Percentiles rank a stretch among this genome's conserved stretches.
phyloP scores from a whole-genome alignment of 345 rosid species.

The Ceriops tagal region DNA sequence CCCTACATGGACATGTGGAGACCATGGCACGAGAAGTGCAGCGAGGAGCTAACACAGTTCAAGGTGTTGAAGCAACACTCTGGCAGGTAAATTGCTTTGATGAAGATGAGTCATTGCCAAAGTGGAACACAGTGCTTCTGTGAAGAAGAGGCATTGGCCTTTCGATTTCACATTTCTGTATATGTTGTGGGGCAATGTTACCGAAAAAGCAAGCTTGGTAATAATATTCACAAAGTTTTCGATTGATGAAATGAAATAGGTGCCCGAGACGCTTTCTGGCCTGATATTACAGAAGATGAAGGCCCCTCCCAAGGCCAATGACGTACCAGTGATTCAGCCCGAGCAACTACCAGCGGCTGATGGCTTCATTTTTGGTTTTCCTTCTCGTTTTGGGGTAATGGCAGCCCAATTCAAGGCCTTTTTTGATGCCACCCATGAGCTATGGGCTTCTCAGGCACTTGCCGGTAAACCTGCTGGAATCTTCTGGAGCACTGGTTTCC shows the following conservation, averaged over 20 bases:
- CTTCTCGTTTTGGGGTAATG: slow-evolving; percentile 95
- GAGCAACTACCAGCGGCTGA: slow-evolving; percentile 85
- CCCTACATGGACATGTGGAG: slow-evolving; percentile 83
- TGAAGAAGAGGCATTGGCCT: background rate
- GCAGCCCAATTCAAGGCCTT: slow-evolving; percentile 86
- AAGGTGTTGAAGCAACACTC: slow-evolving; percentile 83
- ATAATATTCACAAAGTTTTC: background rate
- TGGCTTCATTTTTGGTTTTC: slow-evolving; percentile 88
- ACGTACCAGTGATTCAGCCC: slow-evolving; percentile 67
- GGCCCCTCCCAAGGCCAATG: slow-evolving; percentile 66
- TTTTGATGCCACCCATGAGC: slow-evolving; percentile 70
- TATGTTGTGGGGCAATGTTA: background rate
- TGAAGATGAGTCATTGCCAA: background rate
- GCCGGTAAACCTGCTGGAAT: slow-evolving; percentile 98
- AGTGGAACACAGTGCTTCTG: background rate
- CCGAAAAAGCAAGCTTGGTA: background rate
- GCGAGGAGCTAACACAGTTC: slow-evolving; percentile 65
- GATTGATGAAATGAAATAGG: slow-evolving; percentile 30
- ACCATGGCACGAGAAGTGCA: slow-evolving; percentile 82
- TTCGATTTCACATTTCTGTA: background rate
- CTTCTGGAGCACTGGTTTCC: slow-evolving; percentile 97
- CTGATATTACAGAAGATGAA: slow-evolving; percentile 68
- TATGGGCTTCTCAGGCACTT: slow-evolving; percentile 74
- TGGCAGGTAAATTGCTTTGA: slow-evolving; percentile 57
- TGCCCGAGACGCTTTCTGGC: slow-evolving; percentile 69